These are phyloP conservation scores for Pleurozium schreberi DNA, from an alignment of 225 moss, liverwort and hornwort genomes.

Conservation along the genomic window DNA sequence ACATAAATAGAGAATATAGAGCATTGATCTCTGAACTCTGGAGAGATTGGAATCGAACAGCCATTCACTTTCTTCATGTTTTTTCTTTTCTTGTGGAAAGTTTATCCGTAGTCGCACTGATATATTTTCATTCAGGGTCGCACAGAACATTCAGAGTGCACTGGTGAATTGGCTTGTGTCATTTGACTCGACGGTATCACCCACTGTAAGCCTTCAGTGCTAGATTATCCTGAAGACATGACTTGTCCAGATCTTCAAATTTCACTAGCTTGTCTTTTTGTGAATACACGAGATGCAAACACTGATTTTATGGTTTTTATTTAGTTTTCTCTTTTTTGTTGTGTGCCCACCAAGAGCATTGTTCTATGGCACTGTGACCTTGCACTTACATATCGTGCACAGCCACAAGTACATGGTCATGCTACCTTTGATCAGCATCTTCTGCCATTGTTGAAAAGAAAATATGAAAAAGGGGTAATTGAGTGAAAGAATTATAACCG, in stretches of 20 bases:
- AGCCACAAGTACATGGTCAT: neutral
- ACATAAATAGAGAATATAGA: neutral
- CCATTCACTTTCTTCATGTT: neutral
- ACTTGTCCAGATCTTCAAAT: neutral
- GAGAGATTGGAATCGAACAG: neutral
- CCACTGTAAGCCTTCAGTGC: constrained; percentile 38
- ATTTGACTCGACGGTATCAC: constrained; percentile 85
- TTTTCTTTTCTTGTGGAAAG: neutral
- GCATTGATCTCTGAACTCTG: neutral
- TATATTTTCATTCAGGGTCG: constrained; percentile 41
- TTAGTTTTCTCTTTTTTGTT: neutral
- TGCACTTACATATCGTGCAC: neutral
- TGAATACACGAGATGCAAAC: neutral
- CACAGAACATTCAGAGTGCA: constrained; percentile 39
- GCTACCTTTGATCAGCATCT: neutral
- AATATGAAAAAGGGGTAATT: neutral
- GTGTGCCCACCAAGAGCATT: neutral
- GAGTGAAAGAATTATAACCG: neutral
- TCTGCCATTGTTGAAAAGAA: neutral
- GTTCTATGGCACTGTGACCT: neutral
- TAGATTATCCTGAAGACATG: neutral
- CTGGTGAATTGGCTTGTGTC: constrained; percentile 90
- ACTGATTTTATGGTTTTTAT: neutral
- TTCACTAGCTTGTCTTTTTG: neutral
- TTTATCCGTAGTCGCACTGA: neutral